phyloP scores from a whole-genome alignment of 2,329 filamentous ascomycete genomes.

The Sporothrix globosa region DNA sequence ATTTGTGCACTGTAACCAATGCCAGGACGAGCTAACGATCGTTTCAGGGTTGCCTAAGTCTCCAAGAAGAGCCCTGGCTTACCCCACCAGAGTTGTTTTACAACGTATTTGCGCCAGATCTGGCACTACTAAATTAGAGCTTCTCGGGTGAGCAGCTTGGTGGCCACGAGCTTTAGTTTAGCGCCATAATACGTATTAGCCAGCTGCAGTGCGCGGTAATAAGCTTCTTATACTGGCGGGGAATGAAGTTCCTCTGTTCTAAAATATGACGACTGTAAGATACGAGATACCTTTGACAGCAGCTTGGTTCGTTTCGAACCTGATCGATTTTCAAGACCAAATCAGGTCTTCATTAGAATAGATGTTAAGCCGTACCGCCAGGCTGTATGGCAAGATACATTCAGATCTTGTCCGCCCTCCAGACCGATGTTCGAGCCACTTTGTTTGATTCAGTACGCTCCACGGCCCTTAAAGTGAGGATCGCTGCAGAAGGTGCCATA shows the following conservation, averaged over 20 bases:
- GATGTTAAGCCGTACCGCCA: neutral
- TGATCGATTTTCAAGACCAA: neutral
- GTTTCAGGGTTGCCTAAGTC: neutral
- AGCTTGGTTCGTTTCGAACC: neutral
- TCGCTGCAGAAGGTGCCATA: constrained; percentile 19
- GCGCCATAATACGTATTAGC: neutral
- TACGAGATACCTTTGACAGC: neutral
- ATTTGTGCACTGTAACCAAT: constrained; percentile 16
- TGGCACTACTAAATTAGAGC: constrained; percentile 15
- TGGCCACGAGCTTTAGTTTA: neutral
- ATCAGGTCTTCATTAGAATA: neutral
- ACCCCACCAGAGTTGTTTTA: constrained; percentile 23
- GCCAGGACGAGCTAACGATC: neutral
- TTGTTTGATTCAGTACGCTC: neutral
- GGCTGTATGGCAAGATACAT: neutral
- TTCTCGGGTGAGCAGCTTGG: neutral
- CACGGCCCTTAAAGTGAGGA: constrained; percentile 13
- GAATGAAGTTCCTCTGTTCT: neutral
- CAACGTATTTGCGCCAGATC: neutral
- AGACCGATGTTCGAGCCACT: neutral
- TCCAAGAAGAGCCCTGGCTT: neutral
- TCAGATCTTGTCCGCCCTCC: neutral
- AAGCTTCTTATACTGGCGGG: neutral
- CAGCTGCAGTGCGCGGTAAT: neutral
- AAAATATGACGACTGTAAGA: neutral